These are phyloP conservation scores for Eimeria falciformis DNA, from an alignment of 169 alveolate genomes.

Conservation along the genomic window DNA sequence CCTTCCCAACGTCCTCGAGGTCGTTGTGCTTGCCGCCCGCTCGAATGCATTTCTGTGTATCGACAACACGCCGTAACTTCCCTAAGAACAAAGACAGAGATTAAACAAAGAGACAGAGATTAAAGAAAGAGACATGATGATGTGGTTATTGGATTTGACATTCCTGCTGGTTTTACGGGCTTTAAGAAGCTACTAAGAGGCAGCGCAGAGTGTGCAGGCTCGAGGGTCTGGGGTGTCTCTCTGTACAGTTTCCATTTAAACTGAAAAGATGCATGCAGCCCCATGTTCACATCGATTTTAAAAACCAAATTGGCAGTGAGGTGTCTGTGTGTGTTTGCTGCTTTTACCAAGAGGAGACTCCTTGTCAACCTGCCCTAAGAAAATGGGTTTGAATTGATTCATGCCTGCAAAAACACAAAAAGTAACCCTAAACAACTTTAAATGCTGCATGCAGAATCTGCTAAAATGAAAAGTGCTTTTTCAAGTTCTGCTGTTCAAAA, in stretches of 20 bases:
- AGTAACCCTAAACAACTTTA: not conserved
- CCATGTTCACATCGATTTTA: not conserved
- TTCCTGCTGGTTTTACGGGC: too few relatives aligned
- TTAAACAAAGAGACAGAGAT: not conserved
- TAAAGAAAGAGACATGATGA: not conserved
- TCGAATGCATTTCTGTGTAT: conserved; percentile 96
- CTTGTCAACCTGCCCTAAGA: conserved; percentile 92
- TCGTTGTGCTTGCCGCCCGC: conserved; percentile 93
- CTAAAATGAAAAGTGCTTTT: too few relatives aligned
- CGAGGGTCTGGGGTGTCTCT: not conserved
- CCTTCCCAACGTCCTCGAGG: conserved; percentile 96
- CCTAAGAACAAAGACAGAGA: not conserved
- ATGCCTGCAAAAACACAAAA: conserved; percentile 86
- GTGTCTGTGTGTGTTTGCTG: too few relatives aligned
- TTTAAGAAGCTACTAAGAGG: too few relatives aligned
- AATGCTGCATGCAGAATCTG: too few relatives aligned
- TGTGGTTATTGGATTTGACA: not conserved
- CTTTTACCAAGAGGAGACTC: conserved; percentile 91
- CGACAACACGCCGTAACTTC: conserved; percentile 91
- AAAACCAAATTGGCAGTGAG: too few relatives aligned
- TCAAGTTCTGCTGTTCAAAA: too few relatives aligned
- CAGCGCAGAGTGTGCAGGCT: not conserved
- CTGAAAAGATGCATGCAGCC: not conserved
- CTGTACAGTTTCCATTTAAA: not conserved
- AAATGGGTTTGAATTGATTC: conserved; percentile 94